Percentiles rank a stretch among this genome's conserved stretches.
phyloP scores from a whole-genome alignment of 768 basidiomycete genomes.

The Suillus alpinus region DNA sequence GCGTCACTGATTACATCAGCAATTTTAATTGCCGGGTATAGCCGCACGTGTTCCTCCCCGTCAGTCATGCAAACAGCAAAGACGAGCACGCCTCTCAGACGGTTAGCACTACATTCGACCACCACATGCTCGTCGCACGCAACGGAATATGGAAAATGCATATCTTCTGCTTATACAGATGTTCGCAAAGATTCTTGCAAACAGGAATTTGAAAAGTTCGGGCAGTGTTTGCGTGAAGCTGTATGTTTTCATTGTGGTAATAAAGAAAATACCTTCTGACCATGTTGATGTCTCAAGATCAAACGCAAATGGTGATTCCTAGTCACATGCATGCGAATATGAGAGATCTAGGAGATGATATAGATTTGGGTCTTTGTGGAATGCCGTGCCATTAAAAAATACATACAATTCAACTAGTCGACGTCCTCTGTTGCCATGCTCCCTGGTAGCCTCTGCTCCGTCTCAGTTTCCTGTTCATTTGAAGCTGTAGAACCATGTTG shows the following conservation, averaged over 20 bases:
- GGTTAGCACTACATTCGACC: conserved; percentile 69
- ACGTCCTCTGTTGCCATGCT: conserved; percentile 23
- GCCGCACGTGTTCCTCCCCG: not conserved
- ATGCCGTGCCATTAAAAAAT: conserved; percentile 17
- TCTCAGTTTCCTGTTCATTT: conserved; percentile 31
- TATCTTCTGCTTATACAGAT: conserved; percentile 79
- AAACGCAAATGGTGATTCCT: conserved; percentile 49
- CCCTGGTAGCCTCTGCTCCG: conserved; percentile 25
- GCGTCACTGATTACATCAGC: not conserved
- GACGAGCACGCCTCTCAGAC: conserved; percentile 49
- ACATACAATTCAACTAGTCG: conserved; percentile 13
- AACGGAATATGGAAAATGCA: conserved; percentile 82
- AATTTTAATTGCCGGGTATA: not conserved
- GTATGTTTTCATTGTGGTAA: conserved; percentile 46
- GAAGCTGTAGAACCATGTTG: conserved; percentile 19
- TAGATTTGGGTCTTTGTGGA: conserved; percentile 9
- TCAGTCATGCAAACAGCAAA: conserved; percentile 22
- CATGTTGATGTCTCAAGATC: conserved; percentile 37
- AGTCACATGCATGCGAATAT: not conserved
- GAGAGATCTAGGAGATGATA: conserved; percentile 21
- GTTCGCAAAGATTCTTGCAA: conserved; percentile 81
- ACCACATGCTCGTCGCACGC: conserved; percentile 73
- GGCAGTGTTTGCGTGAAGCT: conserved; percentile 72
- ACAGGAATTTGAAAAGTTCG: conserved; percentile 82
- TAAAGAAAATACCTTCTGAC: not conserved